These are phyloP conservation scores for Flaveria robusta DNA, from an alignment of 129 eudicot species.

Conservation along the genomic window DNA sequence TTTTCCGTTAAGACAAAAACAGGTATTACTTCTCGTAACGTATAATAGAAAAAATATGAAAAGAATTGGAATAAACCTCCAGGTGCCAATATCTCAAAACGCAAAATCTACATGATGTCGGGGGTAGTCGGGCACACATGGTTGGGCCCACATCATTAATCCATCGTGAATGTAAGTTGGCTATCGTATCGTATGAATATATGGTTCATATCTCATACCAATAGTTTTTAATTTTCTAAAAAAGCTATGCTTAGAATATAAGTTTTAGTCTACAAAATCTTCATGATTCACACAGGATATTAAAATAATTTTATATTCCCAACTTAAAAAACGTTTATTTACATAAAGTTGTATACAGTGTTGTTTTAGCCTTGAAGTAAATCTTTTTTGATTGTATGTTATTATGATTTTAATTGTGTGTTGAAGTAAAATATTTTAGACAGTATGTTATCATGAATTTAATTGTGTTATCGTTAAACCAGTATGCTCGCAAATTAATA, in stretches of 20 bases:
- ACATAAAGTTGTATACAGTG: background rate
- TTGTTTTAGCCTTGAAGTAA: background rate
- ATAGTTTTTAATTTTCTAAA: background rate
- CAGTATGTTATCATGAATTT: background rate
- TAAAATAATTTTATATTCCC: background rate
- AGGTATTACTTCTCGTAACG: too few relatives aligned
- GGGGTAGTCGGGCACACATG: background rate
- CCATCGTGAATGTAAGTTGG: constrained; percentile 9
- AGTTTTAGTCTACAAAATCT: background rate
- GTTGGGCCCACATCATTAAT: background rate
- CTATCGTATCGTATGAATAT: background rate
- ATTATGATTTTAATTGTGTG: too few relatives aligned
- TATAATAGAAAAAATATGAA: too few relatives aligned
- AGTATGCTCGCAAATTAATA: too few relatives aligned
- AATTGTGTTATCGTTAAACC: too few relatives aligned
- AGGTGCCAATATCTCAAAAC: background rate
- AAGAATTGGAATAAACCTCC: too few relatives aligned
- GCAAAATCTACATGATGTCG: background rate
- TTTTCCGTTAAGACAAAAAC: too few relatives aligned
- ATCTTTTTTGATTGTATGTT: background rate
- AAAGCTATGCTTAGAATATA: background rate
- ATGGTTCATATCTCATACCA: background rate
- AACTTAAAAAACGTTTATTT: background rate
- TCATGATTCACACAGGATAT: background rate
- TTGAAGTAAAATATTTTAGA: background rate